Conservation (phyloP, 305 asterid genomes). For the Fraxinus paxiana region DNA sequence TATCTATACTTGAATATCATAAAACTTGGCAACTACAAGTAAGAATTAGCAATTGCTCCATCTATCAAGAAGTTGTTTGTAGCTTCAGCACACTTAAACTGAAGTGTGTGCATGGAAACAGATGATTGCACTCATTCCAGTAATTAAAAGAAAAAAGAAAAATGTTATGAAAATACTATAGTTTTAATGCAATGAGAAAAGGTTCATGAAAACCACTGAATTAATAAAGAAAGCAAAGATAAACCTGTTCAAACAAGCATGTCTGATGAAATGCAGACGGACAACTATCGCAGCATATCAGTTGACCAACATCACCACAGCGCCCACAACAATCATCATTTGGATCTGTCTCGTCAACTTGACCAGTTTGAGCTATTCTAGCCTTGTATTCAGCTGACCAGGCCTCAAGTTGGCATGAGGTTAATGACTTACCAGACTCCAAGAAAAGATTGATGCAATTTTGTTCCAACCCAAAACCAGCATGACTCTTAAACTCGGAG, state of each 20-base stretch:
- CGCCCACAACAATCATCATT: constrained; percentile 98
- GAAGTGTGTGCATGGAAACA: not conserved
- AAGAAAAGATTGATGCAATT: constrained; percentile 70
- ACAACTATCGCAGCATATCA: constrained; percentile 93
- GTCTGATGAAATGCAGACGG: constrained; percentile 95
- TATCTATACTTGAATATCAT: not conserved
- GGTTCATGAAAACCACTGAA: not conserved
- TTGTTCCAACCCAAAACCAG: constrained; percentile 51
- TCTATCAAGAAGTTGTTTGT: constrained; percentile 4
- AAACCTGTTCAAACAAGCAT: constrained; percentile 84
- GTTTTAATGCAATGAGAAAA: not conserved
- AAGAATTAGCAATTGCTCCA: not conserved
- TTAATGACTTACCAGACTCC: constrained; percentile 79
- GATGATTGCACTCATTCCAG: not conserved
- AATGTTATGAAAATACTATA: not conserved
- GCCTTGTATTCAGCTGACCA: constrained; percentile 93
- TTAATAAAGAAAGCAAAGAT: constrained; percentile 25
- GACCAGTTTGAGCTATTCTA: constrained; percentile 52
- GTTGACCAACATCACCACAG: constrained; percentile 95
- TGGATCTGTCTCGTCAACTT: constrained; percentile 63
- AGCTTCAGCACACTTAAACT: not conserved
- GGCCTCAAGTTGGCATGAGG: constrained; percentile 89
- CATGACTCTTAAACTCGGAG: constrained; percentile 68
- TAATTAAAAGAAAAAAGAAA: not conserved
- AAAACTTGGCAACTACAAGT: constrained; percentile 12